These are phyloP conservation scores for Magnolia sinica DNA, from an alignment of 164 flowering plant species.

Conservation along the genomic window DNA sequence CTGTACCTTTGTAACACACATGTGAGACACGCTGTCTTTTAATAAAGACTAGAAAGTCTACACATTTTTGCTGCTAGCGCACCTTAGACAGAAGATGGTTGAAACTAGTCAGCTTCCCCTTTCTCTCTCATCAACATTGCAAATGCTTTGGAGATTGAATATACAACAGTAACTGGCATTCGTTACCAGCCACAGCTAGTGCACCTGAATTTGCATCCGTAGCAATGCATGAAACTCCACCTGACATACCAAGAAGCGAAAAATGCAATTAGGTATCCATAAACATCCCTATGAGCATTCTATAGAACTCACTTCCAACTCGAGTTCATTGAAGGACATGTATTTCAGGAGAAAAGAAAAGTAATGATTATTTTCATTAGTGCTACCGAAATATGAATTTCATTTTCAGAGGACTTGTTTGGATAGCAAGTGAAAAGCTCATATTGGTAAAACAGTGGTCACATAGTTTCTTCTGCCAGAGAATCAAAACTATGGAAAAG, in stretches of 20 bases:
- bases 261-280: background rate
- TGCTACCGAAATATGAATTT: background rate
- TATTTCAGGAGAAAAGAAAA: background rate
- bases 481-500: no score
- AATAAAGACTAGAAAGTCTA: background rate
- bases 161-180: slow-evolving; percentile 50
- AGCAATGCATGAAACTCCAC: slow-evolving; percentile 53
- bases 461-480: background rate
- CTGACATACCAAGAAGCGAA: slow-evolving; percentile 18
- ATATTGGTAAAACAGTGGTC: background rate
- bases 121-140: background rate
- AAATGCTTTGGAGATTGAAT: background rate
- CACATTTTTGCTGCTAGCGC: background rate
- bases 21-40: no score
- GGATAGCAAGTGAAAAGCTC: background rate
- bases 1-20: no score
- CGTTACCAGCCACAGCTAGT: slow-evolving; percentile 56
- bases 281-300: background rate
- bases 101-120: background rate
- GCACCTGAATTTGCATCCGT: slow-evolving; percentile 46
- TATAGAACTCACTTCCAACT: background rate
- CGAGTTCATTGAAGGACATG: background rate
- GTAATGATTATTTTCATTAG: background rate
- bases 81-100: background rate
- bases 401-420: background rate